phyloP scores from a whole-genome alignment of 129 eudicot species.

The Flaveria trinervia region DNA sequence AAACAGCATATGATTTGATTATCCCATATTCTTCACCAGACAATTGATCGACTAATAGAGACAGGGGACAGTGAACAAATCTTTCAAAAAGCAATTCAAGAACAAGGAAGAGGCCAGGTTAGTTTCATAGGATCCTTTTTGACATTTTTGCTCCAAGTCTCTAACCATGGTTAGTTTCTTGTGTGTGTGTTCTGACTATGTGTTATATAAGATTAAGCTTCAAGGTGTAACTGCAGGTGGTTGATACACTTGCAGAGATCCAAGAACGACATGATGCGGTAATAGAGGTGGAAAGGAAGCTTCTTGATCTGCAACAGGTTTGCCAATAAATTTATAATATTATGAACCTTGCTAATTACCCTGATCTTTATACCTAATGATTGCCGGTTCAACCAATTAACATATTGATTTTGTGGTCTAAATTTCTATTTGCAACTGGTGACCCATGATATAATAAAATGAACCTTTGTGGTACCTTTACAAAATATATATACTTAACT shows the following conservation, averaged over 20 bases:
- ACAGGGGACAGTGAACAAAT: slow-evolving; percentile 89
- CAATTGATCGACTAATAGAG: slow-evolving; percentile 76
- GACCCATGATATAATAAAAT: background rate
- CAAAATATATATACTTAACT: too few relatives aligned
- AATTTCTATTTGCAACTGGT: background rate
- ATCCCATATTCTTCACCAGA: slow-evolving; percentile 43
- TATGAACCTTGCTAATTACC: background rate
- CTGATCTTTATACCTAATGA: background rate
- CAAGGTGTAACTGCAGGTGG: slow-evolving; percentile 45
- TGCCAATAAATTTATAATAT: background rate
- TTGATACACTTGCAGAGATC: slow-evolving; percentile 86
- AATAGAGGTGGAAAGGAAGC: slow-evolving; percentile 70
- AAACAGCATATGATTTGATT: slow-evolving; percentile 1
- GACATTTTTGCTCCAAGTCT: background rate
- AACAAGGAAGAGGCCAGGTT: slow-evolving; percentile 88
- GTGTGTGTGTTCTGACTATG: background rate
- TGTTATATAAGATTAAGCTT: background rate
- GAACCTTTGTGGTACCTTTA: background rate
- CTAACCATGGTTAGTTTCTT: background rate
- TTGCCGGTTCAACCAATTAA: background rate
- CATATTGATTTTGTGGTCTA: background rate
- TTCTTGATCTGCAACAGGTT: slow-evolving; percentile 86
- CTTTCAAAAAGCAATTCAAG: slow-evolving; percentile 69
- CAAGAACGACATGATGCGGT: slow-evolving; percentile 87
- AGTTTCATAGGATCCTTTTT: background rate